These are phyloP conservation scores for Niveomyces coronatus DNA, from an alignment of 2,329 filamentous ascomycete genomes.

Conservation along the genomic window DNA sequence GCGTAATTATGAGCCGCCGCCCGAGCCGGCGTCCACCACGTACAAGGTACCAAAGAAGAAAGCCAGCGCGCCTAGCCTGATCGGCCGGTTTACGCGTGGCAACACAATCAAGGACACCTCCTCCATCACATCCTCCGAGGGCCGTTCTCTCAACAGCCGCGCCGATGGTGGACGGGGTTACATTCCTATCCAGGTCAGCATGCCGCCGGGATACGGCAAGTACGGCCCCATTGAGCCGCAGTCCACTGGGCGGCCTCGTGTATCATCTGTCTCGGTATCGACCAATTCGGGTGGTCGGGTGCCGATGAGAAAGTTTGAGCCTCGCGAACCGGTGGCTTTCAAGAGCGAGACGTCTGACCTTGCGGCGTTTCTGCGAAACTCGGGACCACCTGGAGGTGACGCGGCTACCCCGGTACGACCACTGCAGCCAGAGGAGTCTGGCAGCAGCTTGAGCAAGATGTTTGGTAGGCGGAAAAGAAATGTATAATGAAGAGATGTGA, in stretches of 20 bases:
- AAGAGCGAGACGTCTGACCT: constrained; percentile 55
- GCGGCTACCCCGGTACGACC: constrained; percentile 17
- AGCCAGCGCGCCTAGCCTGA: constrained; percentile 50
- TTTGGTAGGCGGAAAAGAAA: constrained; percentile 42
- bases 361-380: constrained; percentile 61
- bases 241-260: constrained; percentile 12
- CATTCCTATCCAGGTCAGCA: constrained; percentile 42
- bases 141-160: constrained; percentile 31
- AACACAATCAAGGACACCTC: constrained; percentile 18
- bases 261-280: constrained; percentile 14
- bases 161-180: constrained; percentile 28
- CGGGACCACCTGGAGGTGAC: constrained; percentile 46
- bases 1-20: constrained; percentile 56
- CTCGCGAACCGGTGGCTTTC: constrained; percentile 39
- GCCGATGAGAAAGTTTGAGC: constrained; percentile 48
- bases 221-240: constrained; percentile 23
- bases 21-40: constrained; percentile 31
- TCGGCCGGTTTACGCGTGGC: constrained; percentile 43
- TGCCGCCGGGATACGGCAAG: constrained; percentile 35
- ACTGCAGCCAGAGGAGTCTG: constrained; percentile 25
- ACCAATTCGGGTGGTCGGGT: constrained; percentile 34
- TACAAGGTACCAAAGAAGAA: constrained; percentile 48
- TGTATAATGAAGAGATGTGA: constrained; percentile 13
- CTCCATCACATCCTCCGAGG: constrained; percentile 17
- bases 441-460: constrained; percentile 34